A percentile compares a stretch with the other conserved stretches of the same genome.
These are phyloP conservation scores for Pichia californica DNA, from an alignment of 805 yeast species.

Conservation along the genomic window DNA sequence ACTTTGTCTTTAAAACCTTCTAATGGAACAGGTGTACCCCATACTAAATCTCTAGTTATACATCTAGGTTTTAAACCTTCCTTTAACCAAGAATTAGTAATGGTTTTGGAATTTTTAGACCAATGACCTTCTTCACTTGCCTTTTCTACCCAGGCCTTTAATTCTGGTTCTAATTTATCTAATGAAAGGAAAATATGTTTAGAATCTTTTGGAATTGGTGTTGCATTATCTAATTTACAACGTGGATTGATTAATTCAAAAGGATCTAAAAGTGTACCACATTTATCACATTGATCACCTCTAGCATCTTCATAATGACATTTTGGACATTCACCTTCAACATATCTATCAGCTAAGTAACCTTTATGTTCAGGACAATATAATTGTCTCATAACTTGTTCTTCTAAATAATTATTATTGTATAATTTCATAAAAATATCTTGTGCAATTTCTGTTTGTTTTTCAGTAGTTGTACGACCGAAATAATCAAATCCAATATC, in stretches of 20 bases:
- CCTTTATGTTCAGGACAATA: slow-evolving; percentile 89
- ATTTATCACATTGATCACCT: slow-evolving; percentile 98
- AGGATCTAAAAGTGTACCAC: slow-evolving; percentile 87
- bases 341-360: slow-evolving; percentile 91
- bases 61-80: slow-evolving; percentile 92
- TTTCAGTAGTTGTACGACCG: slow-evolving; percentile 90
- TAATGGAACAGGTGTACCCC: slow-evolving; percentile 99
- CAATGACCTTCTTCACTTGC: slow-evolving; percentile 72
- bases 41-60: slow-evolving; percentile 91
- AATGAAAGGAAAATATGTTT: slow-evolving; percentile 80
- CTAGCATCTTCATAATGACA: slow-evolving; percentile 95
- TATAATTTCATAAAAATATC: slow-evolving; percentile 75
- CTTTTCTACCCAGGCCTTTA: slow-evolving; percentile 64
- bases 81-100: slow-evolving; percentile 88
- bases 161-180: slow-evolving; percentile 74
- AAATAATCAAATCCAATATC: slow-evolving; percentile 90
- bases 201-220: slow-evolving; percentile 75
- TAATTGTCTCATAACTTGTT: slow-evolving; percentile 80
- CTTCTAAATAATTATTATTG: slow-evolving; percentile 77
- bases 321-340: slow-evolving; percentile 95
- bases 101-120: slow-evolving; percentile 87
- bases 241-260: slow-evolving; percentile 91
- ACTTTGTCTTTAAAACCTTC: slow-evolving; percentile 84
- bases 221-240: slow-evolving; percentile 82
- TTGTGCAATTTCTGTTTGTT: slow-evolving; percentile 94